Percentiles rank a stretch among this genome's conserved stretches.
Conservation (phyloP, 2,329 filamentous ascomycete genomes). For the Thelonectria blattea region DNA sequence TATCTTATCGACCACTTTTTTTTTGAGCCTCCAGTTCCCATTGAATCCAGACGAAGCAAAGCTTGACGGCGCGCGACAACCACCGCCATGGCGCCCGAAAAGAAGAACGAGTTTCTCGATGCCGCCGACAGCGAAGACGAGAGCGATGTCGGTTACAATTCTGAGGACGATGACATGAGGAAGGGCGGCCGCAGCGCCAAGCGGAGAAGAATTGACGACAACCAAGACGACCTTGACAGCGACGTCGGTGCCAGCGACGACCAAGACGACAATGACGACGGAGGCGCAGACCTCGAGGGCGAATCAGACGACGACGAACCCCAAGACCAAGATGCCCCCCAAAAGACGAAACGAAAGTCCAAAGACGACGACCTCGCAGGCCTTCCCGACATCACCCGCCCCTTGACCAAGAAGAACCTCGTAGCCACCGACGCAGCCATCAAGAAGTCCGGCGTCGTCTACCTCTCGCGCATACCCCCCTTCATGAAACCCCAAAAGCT, state of each 20-base stretch:
- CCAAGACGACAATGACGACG: slow-evolving; percentile 41
- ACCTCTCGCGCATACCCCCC: slow-evolving; percentile 82
- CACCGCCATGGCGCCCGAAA: slow-evolving; percentile 66
- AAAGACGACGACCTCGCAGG: slow-evolving; percentile 40
- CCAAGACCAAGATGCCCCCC: slow-evolving; percentile 22
- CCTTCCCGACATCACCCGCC: slow-evolving; percentile 58
- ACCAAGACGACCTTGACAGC: slow-evolving; percentile 45
- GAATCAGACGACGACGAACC: slow-evolving; percentile 32
- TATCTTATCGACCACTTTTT: slow-evolving; percentile 39
- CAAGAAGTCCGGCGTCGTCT: slow-evolving; percentile 79
- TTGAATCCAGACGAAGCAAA: neutral
- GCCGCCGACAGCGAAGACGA: slow-evolving; percentile 64
- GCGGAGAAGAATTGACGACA: slow-evolving; percentile 62
- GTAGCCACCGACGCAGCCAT: slow-evolving; percentile 68
- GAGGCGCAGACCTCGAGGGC: slow-evolving; percentile 35
- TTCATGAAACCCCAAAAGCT: slow-evolving; percentile 88
- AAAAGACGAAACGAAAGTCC: slow-evolving; percentile 34
- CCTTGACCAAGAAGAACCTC: slow-evolving; percentile 71
- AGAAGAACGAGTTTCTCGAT: slow-evolving; percentile 75
- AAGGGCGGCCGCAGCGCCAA: slow-evolving; percentile 70
- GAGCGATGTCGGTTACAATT: slow-evolving; percentile 66
- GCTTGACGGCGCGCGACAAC: slow-evolving; percentile 4
- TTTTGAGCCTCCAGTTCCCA: slow-evolving; percentile 19
- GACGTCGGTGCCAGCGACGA: slow-evolving; percentile 45
- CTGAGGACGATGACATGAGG: slow-evolving; percentile 70